Base-by-base conservation (phyloP, 2,329 filamentous ascomycete species). In the Aspergillus ochraceoroseus region DNA sequence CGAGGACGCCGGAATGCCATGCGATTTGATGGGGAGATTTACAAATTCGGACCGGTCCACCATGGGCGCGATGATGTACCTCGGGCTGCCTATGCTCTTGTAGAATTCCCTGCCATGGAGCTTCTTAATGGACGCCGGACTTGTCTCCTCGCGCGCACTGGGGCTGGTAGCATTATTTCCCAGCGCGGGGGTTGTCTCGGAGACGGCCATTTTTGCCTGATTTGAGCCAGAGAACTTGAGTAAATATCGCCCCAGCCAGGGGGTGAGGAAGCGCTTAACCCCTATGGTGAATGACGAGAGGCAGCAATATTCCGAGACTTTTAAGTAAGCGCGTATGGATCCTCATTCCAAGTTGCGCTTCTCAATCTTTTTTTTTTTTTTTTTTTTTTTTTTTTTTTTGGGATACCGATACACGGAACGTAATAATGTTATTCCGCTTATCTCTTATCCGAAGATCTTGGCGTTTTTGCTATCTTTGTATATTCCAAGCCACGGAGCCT, bases 1-100 rank as follows among this genome's bases (percentile, higher is more conserved):
- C n/a, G n/a, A n/a, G n/a, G n/a, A n/a, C n/a, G n/a, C n/a, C n/a
- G n/a, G n/a, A n/a, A n/a, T n/a, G n/a, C n/a, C n/a, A n/a, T n/a
- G n/a, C n/a, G n/a, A n/a, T n/a, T n/a, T n/a, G n/a, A n/a, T n/a
- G n/a, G n/a, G n/a, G n/a, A n/a, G n/a, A 72, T 83, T 51, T 72
- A 95, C 89, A 71, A 96, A 95, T 71, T 98, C 92, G 20, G 88
- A 95, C 65, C 95, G 87, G 60, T 98, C 90, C 14, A 98, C 92
- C 92, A 98, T 98, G 23, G 92, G 92, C 22, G 92, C 92, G 40
- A 98, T 76, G 19, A 98, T 79, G 51, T 85, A 82, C 67, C 87
- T 95, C 2, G 92, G 92, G 45, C 84, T 89, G 14, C 92, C 92
- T 47, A 98, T 84, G 60, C 86, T 94, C 70, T 95, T 82, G 60